Evolutionary conservation across 192 early-diverging fungal species (phyloP).

Genomic region (Mortierella hygrophila): DNA sequence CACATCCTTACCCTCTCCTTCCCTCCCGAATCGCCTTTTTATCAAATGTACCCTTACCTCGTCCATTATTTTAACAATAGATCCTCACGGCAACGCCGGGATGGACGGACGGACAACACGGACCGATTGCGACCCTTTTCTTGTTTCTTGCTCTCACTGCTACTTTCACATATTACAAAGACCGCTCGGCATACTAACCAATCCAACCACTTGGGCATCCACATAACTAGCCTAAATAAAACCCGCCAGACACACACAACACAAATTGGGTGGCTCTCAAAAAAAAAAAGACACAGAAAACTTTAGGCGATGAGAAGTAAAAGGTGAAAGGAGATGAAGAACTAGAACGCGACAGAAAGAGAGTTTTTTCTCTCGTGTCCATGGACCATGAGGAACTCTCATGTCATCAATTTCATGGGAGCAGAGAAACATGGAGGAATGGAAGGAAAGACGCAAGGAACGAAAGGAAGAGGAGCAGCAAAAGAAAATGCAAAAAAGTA

Average conservation of each 20-base stretch:
- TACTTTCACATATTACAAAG: not conserved
- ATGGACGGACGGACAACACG: not conserved
- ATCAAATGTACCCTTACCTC: not conserved
- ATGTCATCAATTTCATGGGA: too few relatives aligned
- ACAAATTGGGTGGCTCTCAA: slow-evolving; percentile 3
- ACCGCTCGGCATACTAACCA: not conserved
- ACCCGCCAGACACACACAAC: not conserved
- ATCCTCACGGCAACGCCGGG: not conserved
- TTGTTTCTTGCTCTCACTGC: not conserved
- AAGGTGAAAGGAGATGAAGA: not conserved
- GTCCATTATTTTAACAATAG: not conserved
- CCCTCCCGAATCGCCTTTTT: not conserved
- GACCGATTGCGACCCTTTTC: not conserved
- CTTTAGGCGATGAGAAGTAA: not conserved
- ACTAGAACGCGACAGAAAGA: not conserved
- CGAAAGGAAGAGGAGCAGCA: not conserved
- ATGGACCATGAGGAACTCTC: not conserved
- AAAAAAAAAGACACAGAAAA: not conserved
- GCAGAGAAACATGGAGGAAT: not conserved
- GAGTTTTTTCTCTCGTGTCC: not conserved
- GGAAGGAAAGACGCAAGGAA: too few relatives aligned
- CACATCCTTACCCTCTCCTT: not conserved
- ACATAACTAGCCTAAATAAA: not conserved
- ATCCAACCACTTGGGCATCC: not conserved
- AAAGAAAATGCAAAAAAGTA: too few relatives aligned